A percentile compares a stretch with the other conserved stretches of the same genome.
Evolutionary conservation across 352 stramenopile genomes (phyloP).

Genomic region (Blastocystis sp.): DNA sequence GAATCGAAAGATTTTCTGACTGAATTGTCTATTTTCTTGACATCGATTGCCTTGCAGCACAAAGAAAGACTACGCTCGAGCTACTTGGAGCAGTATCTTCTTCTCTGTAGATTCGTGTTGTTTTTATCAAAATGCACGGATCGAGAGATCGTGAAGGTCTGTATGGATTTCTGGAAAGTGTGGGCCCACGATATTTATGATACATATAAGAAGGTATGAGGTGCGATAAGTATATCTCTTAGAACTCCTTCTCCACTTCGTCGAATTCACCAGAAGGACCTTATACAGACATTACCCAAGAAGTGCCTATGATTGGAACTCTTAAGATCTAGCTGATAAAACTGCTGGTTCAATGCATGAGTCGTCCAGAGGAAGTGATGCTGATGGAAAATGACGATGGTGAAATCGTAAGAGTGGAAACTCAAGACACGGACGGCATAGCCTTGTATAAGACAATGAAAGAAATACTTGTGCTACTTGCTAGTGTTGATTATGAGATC

Average conservation of each 20-base stretch:
- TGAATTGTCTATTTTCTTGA: slow-evolving; percentile 91
- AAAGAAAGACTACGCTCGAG: slow-evolving; percentile 87
- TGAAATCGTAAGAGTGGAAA: slow-evolving; percentile 89
- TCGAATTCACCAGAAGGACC: slow-evolving; percentile 68
- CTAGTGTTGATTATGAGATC: slow-evolving; percentile 97
- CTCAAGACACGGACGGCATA: slow-evolving; percentile 96
- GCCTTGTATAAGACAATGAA: slow-evolving; percentile 99
- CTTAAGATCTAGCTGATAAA: slow-evolving; percentile 62
- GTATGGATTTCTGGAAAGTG: slow-evolving; percentile 92
- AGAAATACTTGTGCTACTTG: slow-evolving; percentile 96
- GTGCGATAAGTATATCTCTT: slow-evolving; percentile 60
- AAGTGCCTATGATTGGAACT: slow-evolving; percentile 72
- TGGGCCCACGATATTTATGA: slow-evolving; percentile 92
- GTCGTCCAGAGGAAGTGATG: slow-evolving; percentile 98
- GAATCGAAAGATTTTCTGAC: slow-evolving; percentile 74
- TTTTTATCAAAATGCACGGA: slow-evolving; percentile 78
- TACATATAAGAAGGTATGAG: slow-evolving; percentile 73
- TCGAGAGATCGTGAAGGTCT: slow-evolving; percentile 96
- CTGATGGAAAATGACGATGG: slow-evolving; percentile 99
- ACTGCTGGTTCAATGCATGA: slow-evolving; percentile 98
- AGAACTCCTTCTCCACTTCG: not conserved
- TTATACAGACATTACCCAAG: slow-evolving; percentile 80
- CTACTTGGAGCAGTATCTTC: slow-evolving; percentile 78
- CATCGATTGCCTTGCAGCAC: slow-evolving; percentile 85
- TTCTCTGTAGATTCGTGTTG: slow-evolving; percentile 80